A percentile compares a stretch with the other conserved stretches of the same genome.
These are phyloP conservation scores for Uronychia binucleata DNA, from an alignment of 73 alveolate genomes.

Conservation along the genomic window DNA sequence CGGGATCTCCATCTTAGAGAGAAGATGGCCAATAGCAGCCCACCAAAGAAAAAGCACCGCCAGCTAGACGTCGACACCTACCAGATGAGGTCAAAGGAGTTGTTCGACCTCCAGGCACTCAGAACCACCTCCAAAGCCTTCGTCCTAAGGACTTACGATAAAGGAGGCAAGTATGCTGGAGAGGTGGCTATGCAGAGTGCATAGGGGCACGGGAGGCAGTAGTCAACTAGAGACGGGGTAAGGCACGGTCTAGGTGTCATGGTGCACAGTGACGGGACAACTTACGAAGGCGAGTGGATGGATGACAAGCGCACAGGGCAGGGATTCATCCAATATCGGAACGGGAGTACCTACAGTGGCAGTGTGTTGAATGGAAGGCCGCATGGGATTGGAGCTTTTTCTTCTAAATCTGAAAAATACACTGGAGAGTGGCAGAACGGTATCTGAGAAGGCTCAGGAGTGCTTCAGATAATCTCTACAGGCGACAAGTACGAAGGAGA, in stretches of 20 bases:
- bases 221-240: neutral
- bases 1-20: neutral
- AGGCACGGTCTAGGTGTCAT: neutral
- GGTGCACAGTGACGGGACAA: neutral
- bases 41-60: neutral
- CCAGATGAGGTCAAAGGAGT: neutral
- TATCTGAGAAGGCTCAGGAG: neutral
- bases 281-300: neutral
- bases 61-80: neutral
- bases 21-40: neutral
- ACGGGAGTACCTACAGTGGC: neutral
- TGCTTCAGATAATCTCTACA: neutral
- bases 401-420: neutral
- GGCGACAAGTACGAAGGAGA: neutral
- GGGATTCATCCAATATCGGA: neutral
- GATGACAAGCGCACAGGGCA: neutral
- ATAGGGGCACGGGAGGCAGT: neutral
- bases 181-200: neutral
- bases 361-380: neutral
- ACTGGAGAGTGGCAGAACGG: neutral
- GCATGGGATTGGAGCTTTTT: neutral
- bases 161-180: neutral
- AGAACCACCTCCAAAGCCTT: neutral
- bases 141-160: neutral
- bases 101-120: neutral